Evolutionary conservation across 2,329 filamentous ascomycete species (phyloP), one percentile per base, ranked within the genome.

Genomic region (Alternaria metachromatica): DNA sequence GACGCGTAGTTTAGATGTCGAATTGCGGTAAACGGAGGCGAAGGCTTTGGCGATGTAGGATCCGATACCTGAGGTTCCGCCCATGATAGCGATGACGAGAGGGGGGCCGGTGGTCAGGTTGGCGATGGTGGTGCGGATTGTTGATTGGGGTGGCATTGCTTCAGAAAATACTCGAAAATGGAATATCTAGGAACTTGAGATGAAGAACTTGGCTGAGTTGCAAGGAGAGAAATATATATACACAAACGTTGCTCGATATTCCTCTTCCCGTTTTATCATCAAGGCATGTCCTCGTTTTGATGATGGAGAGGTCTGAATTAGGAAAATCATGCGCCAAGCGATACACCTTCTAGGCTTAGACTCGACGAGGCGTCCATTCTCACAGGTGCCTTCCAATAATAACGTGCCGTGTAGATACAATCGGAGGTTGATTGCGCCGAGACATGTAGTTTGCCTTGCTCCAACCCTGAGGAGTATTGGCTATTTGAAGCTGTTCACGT

Each of bases 1-100:
- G 26, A 82, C 76, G 37, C 77, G 75, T 7, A 82, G 70, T 21
- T 70, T 76, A 41, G 58, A 45, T 7, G 69, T 72, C 2, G 48
- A 28, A 71, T 60, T 1, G 60, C 41, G 8, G 68, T 58, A 46
- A 68, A 76, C 4, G 64, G 20, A 55, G 1, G 72, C 71, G 33
- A 73, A 63, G 3, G 65, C 59, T 48, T 57, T 66, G 15, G 68
- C 72, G 3, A 69, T 59, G 43, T 76, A 75, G 1, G 70, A 71
- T 5, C 72, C 73, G n/a, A 76, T 74, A 2, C 73, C 73, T 23
- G 68, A 70, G 3, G 72, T 76, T 30, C 62, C 73, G 23, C 72
- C 72, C 6, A 66, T 51, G 18, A 75, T 51, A 4, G 63, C 69
- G 28, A 73, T 49, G 13, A 75, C 72, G 12, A 74, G 65, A 5